Base-by-base conservation (phyloP, 805 yeast species). In the Barnettozyma populi region DNA sequence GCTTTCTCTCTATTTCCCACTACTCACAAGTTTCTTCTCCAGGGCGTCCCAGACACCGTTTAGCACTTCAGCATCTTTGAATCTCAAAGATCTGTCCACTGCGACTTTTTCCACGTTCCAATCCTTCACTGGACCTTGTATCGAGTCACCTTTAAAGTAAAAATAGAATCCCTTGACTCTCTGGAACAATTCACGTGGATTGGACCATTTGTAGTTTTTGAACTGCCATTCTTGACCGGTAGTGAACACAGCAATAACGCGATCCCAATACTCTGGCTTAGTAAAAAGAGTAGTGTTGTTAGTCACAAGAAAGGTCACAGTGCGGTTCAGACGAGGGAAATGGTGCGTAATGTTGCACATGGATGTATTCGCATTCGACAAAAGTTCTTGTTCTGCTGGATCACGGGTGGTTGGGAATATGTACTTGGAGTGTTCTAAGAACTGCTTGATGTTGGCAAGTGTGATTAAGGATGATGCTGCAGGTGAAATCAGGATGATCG, bases 191-290 rank as follows among this genome's bases (percentile, higher is more conserved):
- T 72, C 72, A 50, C 84, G 80, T 2, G 99, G 97, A 46, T 83
- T 80, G 36, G 80, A 74, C 80, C 90, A 85, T 62, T 84, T 86
- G 67, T 92, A 94, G 58, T 82, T 79, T 61, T 86, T 80, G 69
- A 94, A 88, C 69, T 94, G 99, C 99, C 99, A 94, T 46, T 83
- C 74, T 69, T 94, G 99, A 11, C 99, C 99, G 10, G 97, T 92
- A 16, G 97, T 92, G 70, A 94, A 84, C 35, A 94, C 86, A 0
- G 96, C 97, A 43, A 92, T 87, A 1, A 94, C 97, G 50, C 99
- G 78, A 61, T 89, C 95, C 99, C 99, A 94, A 68, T 94, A 89
- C 64, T 94, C 98, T 4, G 96, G 95, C 63, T 90, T 92, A 21
- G 86, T 83, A 68, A 86, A 86, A 67, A 82, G 78, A 46, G 90